A percentile compares a stretch with the other conserved stretches of the same genome.
These are phyloP conservation scores for Conringia planisiliqua DNA, from an alignment of 345 rosid species.

Conservation along the genomic window DNA sequence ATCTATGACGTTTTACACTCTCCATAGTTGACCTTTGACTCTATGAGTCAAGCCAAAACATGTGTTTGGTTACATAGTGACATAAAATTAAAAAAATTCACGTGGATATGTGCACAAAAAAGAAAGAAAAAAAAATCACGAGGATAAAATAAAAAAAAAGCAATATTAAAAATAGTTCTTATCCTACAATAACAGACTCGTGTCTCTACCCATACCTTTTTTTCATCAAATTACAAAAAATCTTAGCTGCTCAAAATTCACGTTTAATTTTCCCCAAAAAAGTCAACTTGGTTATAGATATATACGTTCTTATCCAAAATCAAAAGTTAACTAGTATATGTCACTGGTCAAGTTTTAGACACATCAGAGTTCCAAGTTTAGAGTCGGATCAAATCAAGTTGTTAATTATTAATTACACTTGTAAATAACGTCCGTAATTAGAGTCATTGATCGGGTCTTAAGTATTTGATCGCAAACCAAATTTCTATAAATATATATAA, in stretches of 20 bases:
- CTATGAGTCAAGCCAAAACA: constrained; percentile 20
- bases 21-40: constrained; percentile 29
- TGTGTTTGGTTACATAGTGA: constrained; percentile 12
- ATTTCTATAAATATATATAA: constrained; percentile 8
- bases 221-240: background rate
- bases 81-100: constrained; percentile 1
- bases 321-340: background rate
- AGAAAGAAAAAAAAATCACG: background rate
- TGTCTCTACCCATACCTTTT: background rate
- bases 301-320: constrained; percentile 20
- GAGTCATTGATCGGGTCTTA: constrained; percentile 20
- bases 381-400: background rate
- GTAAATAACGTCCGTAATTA: constrained; percentile 1
- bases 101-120: background rate
- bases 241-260: background rate
- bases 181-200: background rate
- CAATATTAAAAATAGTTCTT: constrained; percentile 6
- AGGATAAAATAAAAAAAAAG: constrained; percentile 12
- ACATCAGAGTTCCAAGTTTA: background rate
- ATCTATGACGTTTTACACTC: constrained; percentile 31
- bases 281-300: background rate
- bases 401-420: background rate
- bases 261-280: background rate
- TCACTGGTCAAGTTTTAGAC: background rate
- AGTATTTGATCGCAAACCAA: background rate